Percentiles rank a stretch among this genome's conserved stretches.
Conservation (phyloP, 495 filamentous ascomycete genomes). For the Cladorrhinum samala region DNA sequence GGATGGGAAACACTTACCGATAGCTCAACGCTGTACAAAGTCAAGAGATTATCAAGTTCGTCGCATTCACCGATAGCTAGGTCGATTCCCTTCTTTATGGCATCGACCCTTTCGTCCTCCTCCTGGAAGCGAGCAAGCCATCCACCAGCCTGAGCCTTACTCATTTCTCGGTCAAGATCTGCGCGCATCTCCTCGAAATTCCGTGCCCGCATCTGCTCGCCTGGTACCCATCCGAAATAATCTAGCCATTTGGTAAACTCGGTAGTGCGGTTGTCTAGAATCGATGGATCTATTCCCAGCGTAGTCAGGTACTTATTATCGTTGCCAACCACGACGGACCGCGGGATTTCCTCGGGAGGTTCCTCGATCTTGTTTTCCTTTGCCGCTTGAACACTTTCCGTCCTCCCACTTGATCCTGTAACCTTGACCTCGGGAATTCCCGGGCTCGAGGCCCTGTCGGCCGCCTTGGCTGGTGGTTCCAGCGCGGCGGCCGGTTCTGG, state of each 20-base stretch:
- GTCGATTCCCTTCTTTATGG: constrained; percentile 78
- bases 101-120: constrained; percentile 80
- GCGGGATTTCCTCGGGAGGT: constrained; percentile 32
- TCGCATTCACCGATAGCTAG: constrained; percentile 88
- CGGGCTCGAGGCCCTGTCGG: constrained; percentile 22
- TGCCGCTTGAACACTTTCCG: constrained; percentile 32
- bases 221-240: constrained; percentile 83
- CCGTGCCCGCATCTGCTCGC: constrained; percentile 59
- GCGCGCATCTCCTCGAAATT: constrained; percentile 77
- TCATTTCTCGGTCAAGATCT: constrained; percentile 80
- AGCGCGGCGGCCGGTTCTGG: constrained; percentile 14
- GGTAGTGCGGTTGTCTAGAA: constrained; percentile 60
- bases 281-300: constrained; percentile 62
- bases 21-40: constrained; percentile 88
- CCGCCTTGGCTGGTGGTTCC: constrained; percentile 25
- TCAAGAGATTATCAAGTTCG: constrained; percentile 86
- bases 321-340: constrained; percentile 63
- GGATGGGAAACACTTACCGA: constrained; percentile 54
- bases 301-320: constrained; percentile 73
- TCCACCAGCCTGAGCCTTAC: constrained; percentile 82
- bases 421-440: constrained; percentile 47
- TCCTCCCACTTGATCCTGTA: constrained; percentile 32
- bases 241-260: constrained; percentile 70
- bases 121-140: constrained; percentile 86
- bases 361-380: constrained; percentile 39